Base-by-base conservation (phyloP, 768 basidiomycete species). In the Leccinellum luteum region DNA sequence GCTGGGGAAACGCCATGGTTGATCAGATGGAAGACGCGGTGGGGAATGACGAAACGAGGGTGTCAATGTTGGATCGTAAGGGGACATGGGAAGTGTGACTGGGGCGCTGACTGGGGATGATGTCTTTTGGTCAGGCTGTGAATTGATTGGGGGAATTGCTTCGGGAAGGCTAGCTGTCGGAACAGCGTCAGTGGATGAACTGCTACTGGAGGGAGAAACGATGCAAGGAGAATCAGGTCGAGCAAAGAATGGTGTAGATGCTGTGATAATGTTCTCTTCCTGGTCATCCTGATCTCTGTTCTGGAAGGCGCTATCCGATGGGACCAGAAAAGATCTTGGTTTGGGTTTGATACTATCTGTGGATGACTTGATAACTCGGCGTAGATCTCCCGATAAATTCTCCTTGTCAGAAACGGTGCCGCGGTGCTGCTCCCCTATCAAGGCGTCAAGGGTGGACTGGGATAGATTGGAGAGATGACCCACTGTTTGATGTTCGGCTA, bases 1-100 rank as follows among this genome's bases (percentile, higher is more conserved):
- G 64, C 88, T 91, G 8, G 87, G 84, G 66, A 85, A 89, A 35
- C 87, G 83, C 90, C 90, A 92, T 3, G 90, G 90, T 58, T 90
- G 89, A 63, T 89, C 86, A 17, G 85, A 88, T 6, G 88, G 87
- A 23, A 86, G 81, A 10, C 83, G 86, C 1, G 85, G 81, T 17
- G 88, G 86, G 10, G 87, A 89, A 70, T 91, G 89, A 38, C 87
- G 83, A 70, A 91, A 91, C 4, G 88, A 81, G 1, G 90, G 90
- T 1, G 90, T 90, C 32, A 81, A 75, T 14, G 83, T 78, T 34
- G 90, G 90, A 66, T 92, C 81, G 57, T 91, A 92, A 2, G 90
- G 90, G 6, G 90, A 90, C 64, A 84, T 77, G 8, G 86, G 84
- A 48, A 85, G 74, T 8, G 66, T 55, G 28, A 63, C 58, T 15